Conservation (phyloP, 176 grass and related monocot species). For the Juncus inflexus region DNA sequence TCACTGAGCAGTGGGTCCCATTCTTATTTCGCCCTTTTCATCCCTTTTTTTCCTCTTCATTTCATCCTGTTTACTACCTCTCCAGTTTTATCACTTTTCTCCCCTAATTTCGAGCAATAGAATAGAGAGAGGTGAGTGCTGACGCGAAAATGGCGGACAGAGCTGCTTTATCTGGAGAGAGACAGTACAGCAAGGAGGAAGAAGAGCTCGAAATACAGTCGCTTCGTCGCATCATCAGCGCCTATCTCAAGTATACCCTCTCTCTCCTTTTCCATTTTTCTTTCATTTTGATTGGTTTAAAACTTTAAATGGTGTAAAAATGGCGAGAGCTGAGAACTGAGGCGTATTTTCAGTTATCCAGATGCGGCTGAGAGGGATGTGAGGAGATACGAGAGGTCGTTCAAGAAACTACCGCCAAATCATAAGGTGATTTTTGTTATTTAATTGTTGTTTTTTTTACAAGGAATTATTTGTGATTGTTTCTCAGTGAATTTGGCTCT, state of each 20-base stretch:
- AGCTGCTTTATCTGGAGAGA: constrained; percentile 20
- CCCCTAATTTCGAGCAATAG: not conserved
- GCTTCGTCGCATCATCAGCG: constrained; percentile 81
- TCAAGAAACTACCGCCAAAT: constrained; percentile 68
- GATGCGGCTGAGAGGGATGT: constrained; percentile 81
- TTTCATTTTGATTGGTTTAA: not conserved
- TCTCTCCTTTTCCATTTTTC: not conserved
- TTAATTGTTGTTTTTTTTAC: constrained; percentile 15
- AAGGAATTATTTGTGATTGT: constrained; percentile 15
- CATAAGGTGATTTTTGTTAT: constrained; percentile 56
- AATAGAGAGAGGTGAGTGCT: not conserved
- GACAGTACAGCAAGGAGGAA: constrained; percentile 82
- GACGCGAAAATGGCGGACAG: not conserved
- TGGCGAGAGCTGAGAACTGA: constrained; percentile 12
- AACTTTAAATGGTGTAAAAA: not conserved
- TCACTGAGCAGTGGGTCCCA: no score
- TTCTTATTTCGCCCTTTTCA: no score
- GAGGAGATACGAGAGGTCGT: constrained; percentile 79
- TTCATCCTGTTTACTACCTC: no score
- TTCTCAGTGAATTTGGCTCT: constrained; percentile 21
- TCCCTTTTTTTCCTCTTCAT: no score
- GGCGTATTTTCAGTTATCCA: constrained; percentile 50
- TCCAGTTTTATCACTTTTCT: not conserved
- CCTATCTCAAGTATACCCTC: constrained; percentile 69
- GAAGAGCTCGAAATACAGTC: constrained; percentile 88